Evolutionary conservation across 805 yeast species (phyloP), one percentile per base, ranked within the genome.

Genomic region (Cyberlindnera mississippiensis): DNA sequence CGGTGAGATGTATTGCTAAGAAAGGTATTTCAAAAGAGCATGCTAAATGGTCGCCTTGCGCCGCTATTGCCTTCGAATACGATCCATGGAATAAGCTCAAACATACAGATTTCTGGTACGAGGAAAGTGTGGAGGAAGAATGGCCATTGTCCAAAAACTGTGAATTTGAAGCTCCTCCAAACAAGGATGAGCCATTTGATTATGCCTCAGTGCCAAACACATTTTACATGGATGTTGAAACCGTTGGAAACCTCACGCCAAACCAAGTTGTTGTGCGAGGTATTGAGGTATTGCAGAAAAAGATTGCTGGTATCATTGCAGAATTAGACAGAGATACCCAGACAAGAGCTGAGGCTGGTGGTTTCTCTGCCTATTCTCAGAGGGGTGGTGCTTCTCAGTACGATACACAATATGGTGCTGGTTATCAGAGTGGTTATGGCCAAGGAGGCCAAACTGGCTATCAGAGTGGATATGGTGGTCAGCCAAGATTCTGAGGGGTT

Each of bases 51-150:
- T 82, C 93, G 6, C 97, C 99, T 11, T 85, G 95, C 52, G 76
- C 97, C 0, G 98, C 98, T 17, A 77, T 91, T 41, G 97, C 95
- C 15, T 91, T 91, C 57, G 99, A 91, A 64, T 91, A 91, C 60
- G 99, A 91, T 59, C 99, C 99, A n/a, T 91, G 96, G 95, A 93
- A 93, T 67, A 93, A 91, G 66, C 73, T 93, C 56, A 83, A 85
- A 60, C 99, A 93, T 62, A 93, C 99, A 0, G 96, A 89, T 55
- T 86, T 77, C 60, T 93, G 99, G 99, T 87, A 84, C 62, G 99
- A 93, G 66, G 91, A 81, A 48, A 85, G 80, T 59, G 84, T 86
- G 27, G 87, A 78, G 30, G 76, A 72, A 35, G 99, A 93, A 69
- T 93, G 99, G 99, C 99, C 99, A 28, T 75, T 75, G 49, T 76